Base-by-base conservation (phyloP, 345 rosid genomes). In the Crucihimalaya himalaica region DNA sequence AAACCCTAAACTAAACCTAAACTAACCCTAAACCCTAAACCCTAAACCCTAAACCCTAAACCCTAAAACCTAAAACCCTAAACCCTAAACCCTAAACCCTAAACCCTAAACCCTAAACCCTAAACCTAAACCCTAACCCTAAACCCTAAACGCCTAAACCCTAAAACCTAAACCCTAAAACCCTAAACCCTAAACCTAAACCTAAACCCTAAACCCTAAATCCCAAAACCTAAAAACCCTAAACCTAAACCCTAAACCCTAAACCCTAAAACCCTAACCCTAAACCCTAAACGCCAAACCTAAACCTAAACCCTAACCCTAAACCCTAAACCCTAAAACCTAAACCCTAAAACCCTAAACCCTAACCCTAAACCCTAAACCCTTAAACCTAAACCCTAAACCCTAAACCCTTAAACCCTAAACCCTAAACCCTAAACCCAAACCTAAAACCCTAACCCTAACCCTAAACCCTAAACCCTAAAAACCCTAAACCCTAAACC, bases 191-290 rank as follows among this genome's bases (percentile, higher is more conserved):
- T 28, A 71, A 71, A 27, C 75, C 68, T 20, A 71, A 60, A 25
- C 68, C 76, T 34, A 43, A 62, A 62, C 40, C 76, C 70, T 47
- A 58, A 62, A 62, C 55, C 70, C 76, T 27, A 64, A 64, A 25
- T 56, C 69, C 34, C 11, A 66, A 67, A 66, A 43, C 70, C 28
- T 66, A 73, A 31, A 31, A 31, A 31, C 34, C 34, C 34, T 31
- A 65, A 73, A 72, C 72, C 72, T 73, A 73, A 73, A 73, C 78
- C 78, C 78, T 74, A 74, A 74, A 74, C 71, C 76, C 76, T 72
- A 72, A 62, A 72, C 76, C 70, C 70, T 67, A 60, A 72, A 61
- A 52, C 76, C 76, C 42, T 45, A 72, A 72, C 50, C 70, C 70
- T 42, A 42, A 72, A 62, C 59, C 74, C 62, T 54, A 42, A 61